phyloP scores from a whole-genome alignment of 1,284 basidiomycete species.

The Agroathelia rolfsii region DNA sequence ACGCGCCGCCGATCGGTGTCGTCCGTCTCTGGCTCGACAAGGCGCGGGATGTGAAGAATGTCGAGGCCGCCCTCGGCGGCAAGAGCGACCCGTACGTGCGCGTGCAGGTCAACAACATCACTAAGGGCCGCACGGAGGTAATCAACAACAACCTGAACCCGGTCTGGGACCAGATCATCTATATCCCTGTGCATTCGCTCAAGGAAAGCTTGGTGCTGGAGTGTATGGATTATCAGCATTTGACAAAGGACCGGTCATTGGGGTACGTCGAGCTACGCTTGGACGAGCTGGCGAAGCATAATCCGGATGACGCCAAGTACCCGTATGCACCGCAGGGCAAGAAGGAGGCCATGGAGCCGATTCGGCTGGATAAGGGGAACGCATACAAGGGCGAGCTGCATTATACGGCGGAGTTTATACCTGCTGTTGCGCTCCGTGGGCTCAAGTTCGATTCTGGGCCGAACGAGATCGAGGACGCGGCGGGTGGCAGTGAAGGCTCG shows the following conservation, averaged over 20 bases:
- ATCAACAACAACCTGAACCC: constrained; percentile 89
- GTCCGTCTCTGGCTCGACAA: constrained; percentile 81
- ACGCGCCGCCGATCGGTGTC: constrained; percentile 88
- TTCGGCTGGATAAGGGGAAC: constrained; percentile 62
- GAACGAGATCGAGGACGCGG: constrained; percentile 33
- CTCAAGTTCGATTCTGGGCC: constrained; percentile 57
- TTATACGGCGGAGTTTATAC: constrained; percentile 84
- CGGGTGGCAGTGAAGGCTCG: constrained; percentile 25
- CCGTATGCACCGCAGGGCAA: constrained; percentile 69
- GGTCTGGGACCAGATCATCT: constrained; percentile 90
- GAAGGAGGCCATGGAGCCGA: constrained; percentile 50
- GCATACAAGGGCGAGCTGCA: constrained; percentile 74
- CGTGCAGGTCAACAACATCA: constrained; percentile 67
- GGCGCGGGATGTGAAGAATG: constrained; percentile 92
- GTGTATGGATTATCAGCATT: constrained; percentile 92
- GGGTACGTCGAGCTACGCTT: constrained; percentile 77
- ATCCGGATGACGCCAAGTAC: constrained; percentile 40
- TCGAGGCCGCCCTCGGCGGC: constrained; percentile 77
- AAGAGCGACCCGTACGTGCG: constrained; percentile 94
- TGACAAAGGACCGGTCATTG: constrained; percentile 83
- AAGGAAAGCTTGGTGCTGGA: constrained; percentile 66
- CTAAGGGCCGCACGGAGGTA: constrained; percentile 79
- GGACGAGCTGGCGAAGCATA: constrained; percentile 49
- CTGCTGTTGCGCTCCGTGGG: constrained; percentile 70
- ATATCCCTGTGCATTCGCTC: constrained; percentile 49